Evolutionary conservation across 2,329 filamentous ascomycete species (phyloP).

Genomic region (Aureobasidium sp.): DNA sequence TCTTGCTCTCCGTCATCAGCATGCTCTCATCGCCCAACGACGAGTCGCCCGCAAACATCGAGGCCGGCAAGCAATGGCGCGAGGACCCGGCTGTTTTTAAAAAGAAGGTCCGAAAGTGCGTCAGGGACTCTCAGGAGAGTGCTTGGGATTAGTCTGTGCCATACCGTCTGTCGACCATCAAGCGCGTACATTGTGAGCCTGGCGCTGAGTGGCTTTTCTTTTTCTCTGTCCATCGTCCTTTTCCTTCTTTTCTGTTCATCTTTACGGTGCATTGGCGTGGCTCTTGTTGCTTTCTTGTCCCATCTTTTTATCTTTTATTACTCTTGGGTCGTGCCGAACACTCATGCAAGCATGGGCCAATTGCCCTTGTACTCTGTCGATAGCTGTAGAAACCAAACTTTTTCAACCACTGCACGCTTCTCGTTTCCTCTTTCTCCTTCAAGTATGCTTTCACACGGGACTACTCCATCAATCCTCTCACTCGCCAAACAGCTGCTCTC

Average conservation of each 20-base stretch:
- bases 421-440: no score
- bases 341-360: background rate
- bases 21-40: constrained; percentile 89
- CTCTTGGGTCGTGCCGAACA: background rate
- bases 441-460: no score
- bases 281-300: background rate
- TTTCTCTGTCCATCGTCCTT: background rate
- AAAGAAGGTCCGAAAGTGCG: constrained; percentile 65
- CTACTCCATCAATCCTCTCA: no score
- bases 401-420: no score
- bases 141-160: constrained; percentile 23
- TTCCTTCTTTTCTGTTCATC: background rate
- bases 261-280: background rate
- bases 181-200: background rate
- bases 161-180: background rate
- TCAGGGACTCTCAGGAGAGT: constrained; percentile 65
- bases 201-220: background rate
- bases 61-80: constrained; percentile 80
- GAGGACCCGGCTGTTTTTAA: constrained; percentile 74
- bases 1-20: constrained; percentile 83
- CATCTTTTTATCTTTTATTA: background rate
- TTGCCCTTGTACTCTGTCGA: background rate
- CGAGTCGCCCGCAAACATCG: constrained; percentile 89
- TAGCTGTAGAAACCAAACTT: background rate
- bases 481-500: no score